These are phyloP conservation scores for Botrytis fragariae DNA, from an alignment of 2,329 filamentous ascomycete species.

Conservation along the genomic window DNA sequence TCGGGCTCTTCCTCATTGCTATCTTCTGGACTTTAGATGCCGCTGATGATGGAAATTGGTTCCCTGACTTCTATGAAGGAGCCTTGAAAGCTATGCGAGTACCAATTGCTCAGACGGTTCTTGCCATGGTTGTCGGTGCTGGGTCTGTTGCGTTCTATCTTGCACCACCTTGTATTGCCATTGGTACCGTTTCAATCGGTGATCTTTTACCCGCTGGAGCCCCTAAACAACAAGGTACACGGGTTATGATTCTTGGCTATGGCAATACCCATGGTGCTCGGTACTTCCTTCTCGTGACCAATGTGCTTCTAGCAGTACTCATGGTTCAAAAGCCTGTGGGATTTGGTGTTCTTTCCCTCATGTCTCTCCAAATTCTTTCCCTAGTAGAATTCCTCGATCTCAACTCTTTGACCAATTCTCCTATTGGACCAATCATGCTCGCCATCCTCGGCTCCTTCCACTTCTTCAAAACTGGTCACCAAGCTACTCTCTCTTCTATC, in stretches of 20 bases:
- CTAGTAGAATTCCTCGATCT: constrained; percentile 64
- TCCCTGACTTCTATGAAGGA: constrained; percentile 55
- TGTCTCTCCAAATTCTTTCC: constrained; percentile 86
- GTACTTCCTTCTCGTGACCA: constrained; percentile 79
- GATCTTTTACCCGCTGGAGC: constrained; percentile 24
- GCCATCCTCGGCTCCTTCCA: constrained; percentile 89
- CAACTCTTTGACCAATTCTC: constrained; percentile 58
- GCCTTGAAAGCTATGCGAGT: constrained; percentile 72
- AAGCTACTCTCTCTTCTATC: constrained; percentile 80
- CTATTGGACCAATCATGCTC: constrained; percentile 81
- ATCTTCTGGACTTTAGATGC: constrained; percentile 87
- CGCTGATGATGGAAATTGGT: constrained; percentile 82
- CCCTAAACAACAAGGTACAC: constrained; percentile 43
- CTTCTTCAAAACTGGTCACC: constrained; percentile 97
- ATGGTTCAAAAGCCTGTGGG: constrained; percentile 95
- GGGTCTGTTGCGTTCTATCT: constrained; percentile 83
- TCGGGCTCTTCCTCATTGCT: constrained; percentile 71
- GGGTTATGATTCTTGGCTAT: constrained; percentile 83
- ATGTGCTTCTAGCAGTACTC: constrained; percentile 72
- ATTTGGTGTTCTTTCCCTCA: constrained; percentile 74
- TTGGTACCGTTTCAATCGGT: constrained; percentile 49
- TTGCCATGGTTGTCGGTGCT: constrained; percentile 77
- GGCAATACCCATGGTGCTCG: constrained; percentile 89
- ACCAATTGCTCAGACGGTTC: constrained; percentile 73
- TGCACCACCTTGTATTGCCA: constrained; percentile 79